Conservation (phyloP, 2,329 filamentous ascomycete genomes). For the Xylariaceae sp. region DNA sequence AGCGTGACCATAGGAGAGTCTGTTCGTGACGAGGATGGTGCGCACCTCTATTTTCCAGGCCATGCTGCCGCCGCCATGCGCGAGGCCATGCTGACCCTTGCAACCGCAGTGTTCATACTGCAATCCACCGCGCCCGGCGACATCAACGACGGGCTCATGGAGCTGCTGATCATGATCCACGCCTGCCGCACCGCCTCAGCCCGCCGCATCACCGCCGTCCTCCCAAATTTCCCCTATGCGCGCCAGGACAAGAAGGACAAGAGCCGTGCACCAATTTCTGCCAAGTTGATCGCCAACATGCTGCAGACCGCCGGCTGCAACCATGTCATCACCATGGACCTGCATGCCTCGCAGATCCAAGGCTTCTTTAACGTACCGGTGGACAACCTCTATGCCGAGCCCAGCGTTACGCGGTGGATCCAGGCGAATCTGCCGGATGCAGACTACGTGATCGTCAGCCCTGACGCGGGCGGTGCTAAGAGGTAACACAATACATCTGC, state of each 20-base stretch:
- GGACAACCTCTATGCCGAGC: conserved; percentile 84
- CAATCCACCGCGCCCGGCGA: conserved; percentile 93
- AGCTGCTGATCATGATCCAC: conserved; percentile 96
- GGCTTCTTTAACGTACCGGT: conserved; percentile 84
- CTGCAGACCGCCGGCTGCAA: conserved; percentile 89
- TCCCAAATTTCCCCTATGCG: conserved; percentile 94
- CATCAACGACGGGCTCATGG: conserved; percentile 97
- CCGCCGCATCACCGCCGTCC: conserved; percentile 86
- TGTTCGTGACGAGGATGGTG: conserved; percentile 86
- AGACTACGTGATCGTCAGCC: conserved; percentile 89
- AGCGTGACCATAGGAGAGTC: conserved; percentile 93
- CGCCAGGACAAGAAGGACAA: conserved; percentile 95
- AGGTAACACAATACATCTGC: conserved; percentile 40
- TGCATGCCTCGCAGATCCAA: conserved; percentile 89
- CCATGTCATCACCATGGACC: conserved; percentile 91
- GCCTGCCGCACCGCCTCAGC: conserved; percentile 67
- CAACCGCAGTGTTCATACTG: conserved; percentile 74
- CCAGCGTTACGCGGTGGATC: conserved; percentile 87
- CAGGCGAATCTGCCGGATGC: conserved; percentile 72
- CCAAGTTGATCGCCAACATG: conserved; percentile 96
- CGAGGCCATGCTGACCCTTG: too few species aligned
- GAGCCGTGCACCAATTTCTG: conserved; percentile 91
- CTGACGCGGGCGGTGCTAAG: conserved; percentile 91
- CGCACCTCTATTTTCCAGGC: conserved; percentile 43
- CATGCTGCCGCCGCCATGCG: too few species aligned